Conservation (phyloP, 371 early-diverging fungal genomes). For the Mortierella sp. region DNA sequence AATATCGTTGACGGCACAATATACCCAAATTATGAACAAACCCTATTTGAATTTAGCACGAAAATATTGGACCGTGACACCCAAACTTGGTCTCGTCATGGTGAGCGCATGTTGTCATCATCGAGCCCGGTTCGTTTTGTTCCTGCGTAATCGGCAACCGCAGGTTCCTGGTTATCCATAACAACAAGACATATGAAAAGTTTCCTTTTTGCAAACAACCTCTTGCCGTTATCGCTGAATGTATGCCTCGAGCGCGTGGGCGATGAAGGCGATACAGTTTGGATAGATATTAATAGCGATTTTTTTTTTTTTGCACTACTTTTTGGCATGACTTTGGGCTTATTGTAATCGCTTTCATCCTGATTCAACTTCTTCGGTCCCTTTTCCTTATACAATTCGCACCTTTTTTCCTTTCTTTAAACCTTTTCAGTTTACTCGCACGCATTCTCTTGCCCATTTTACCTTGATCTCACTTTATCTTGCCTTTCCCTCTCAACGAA, state of each 20-base stretch:
- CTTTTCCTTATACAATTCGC: background rate
- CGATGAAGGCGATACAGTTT: background rate
- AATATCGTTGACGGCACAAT: background rate
- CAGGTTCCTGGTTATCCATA: background rate
- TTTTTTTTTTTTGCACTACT: background rate
- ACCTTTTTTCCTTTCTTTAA: conserved; percentile 3
- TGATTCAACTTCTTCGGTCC: conserved; percentile 12
- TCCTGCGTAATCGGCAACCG: background rate
- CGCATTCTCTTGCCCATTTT: background rate
- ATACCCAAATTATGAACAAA: background rate
- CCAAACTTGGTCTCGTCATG: background rate
- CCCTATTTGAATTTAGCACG: conserved; percentile 1
- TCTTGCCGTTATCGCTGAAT: background rate
- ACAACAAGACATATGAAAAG: background rate
- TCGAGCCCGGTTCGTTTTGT: background rate
- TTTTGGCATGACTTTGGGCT: background rate
- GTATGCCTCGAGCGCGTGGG: background rate
- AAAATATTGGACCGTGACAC: background rate
- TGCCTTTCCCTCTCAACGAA: background rate
- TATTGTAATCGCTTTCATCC: conserved; percentile 1
- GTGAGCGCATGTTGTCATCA: background rate
- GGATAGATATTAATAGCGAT: background rate
- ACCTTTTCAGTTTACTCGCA: background rate
- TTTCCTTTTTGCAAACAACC: background rate
- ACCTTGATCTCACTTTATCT: background rate